Evolutionary conservation across 2,329 filamentous ascomycete genomes (phyloP).

Genomic region (Penicillium sp.): DNA sequence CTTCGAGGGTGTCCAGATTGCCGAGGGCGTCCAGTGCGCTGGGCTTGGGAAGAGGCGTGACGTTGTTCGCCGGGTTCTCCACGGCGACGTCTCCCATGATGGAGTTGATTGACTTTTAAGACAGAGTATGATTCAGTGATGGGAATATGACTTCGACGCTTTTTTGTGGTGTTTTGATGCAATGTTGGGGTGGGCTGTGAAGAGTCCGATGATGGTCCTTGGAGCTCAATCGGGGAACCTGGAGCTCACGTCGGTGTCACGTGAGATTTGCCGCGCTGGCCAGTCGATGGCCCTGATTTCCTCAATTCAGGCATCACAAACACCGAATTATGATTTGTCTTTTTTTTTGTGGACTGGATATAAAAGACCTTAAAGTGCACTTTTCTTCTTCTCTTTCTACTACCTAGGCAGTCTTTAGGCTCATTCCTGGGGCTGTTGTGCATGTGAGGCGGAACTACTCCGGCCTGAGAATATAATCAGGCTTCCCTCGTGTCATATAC

Average conservation of each 20-base stretch:
- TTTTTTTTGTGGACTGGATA: neutral
- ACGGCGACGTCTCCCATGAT: constrained; percentile 83
- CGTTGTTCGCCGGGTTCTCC: constrained; percentile 72
- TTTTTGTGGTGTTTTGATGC: constrained; percentile 3
- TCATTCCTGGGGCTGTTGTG: neutral
- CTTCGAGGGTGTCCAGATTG: constrained; percentile 86
- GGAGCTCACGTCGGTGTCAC: constrained; percentile 8
- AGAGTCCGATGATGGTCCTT: constrained; percentile 13
- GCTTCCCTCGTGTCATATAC: neutral
- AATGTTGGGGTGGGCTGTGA: constrained; percentile 10
- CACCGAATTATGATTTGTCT: neutral
- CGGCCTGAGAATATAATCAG: neutral
- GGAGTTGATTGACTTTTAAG: constrained; percentile 11
- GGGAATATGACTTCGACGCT: neutral
- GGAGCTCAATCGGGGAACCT: constrained; percentile 19
- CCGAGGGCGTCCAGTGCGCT: constrained; percentile 74
- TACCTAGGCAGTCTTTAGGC: neutral
- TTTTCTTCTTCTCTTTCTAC: neutral
- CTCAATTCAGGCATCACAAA: neutral
- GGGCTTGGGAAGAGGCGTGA: constrained; percentile 77
- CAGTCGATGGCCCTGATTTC: neutral
- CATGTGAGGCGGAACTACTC: neutral
- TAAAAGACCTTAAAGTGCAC: neutral
- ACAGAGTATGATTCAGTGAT: neutral
- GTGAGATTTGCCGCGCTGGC: neutral